Evolutionary conservation across 2,329 filamentous ascomycete species (phyloP), one percentile per base, ranked within the genome.

Genomic region (Pseudocercospora fuligena): DNA sequence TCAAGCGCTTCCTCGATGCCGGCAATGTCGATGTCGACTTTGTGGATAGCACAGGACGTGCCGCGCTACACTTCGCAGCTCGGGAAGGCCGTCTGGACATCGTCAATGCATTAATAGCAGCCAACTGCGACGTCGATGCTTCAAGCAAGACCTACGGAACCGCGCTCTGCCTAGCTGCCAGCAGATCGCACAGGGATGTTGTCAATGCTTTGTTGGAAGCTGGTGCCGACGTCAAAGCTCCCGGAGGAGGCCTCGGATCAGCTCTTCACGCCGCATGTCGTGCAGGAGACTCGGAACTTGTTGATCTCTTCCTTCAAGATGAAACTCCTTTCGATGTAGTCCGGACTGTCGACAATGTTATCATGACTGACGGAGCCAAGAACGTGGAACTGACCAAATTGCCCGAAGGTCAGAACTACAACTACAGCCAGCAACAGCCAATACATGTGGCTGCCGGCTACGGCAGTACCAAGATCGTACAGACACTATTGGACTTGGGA

Each of bases 11-110:
- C 7, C 31, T 33, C 11, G 31, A 33, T 33, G 31, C 31, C 9
- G 31, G 47, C 47, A 25, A 23, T 53, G 47, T 23, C 6, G 27
- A 33, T n/a, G 54, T 58, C 31, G 56, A 59, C 31, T 36, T n/a
- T 36, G n/a, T 19, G 25, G 19, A 21, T 8, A n/a, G 8, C n/a
- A 31, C 36, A 14, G 54, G 54, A 16, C 54, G 27, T 11, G 31
- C 54, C 36, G 54, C 54, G 9, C 29, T 58, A 14, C 54, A 58
- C 27, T 58, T 23, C 23, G 54, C 54, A 53, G 47, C 47, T 25
- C 21, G 8, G 23, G 47, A n/a, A 23, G 47, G 47, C n/a, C 23
- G 8, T 27, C n/a, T 23, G 21, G 47, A 53, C 14, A 23, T 53
- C 12, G 47, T 53, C 11, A 36, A 46, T 6, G 31, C 19, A 12